phyloP scores from a whole-genome alignment of 148 eudicot genomes.

The Chenopodium suecicum region DNA sequence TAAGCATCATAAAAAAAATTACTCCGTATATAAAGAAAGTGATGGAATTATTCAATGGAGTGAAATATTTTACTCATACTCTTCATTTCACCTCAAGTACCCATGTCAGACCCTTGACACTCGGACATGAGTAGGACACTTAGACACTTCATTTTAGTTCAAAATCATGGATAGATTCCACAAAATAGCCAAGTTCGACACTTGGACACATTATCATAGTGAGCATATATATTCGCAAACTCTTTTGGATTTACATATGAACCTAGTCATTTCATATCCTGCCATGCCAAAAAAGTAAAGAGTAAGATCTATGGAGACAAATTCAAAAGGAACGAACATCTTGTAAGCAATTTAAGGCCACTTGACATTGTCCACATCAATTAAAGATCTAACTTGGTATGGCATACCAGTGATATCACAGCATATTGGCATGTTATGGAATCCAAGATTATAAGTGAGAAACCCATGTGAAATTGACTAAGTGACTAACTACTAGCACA shows the following conservation, averaged over 20 bases:
- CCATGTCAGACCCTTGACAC: too few relatives aligned
- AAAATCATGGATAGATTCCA: too few relatives aligned
- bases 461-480: background rate
- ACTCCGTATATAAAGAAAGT: background rate
- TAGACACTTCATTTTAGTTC: too few relatives aligned
- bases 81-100: conserved; percentile 43
- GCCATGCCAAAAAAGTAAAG: background rate
- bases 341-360: background rate
- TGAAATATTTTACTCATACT: conserved; percentile 22
- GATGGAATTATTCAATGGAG: background rate
- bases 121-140: too few relatives aligned
- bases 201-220: conserved; percentile 16
- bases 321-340: background rate
- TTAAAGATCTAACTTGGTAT: background rate
- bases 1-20: background rate
- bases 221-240: background rate
- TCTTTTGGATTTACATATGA: too few relatives aligned
- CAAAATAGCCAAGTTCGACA: too few relatives aligned
- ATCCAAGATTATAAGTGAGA: too few relatives aligned
- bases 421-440: background rate
- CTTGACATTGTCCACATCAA: background rate
- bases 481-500: too few relatives aligned
- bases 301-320: background rate
- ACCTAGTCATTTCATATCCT: conserved; percentile 57
- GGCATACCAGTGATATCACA: background rate